Evolutionary conservation across 75 land plant genomes (phyloP).

Genomic region (Gnetum montanum): DNA sequence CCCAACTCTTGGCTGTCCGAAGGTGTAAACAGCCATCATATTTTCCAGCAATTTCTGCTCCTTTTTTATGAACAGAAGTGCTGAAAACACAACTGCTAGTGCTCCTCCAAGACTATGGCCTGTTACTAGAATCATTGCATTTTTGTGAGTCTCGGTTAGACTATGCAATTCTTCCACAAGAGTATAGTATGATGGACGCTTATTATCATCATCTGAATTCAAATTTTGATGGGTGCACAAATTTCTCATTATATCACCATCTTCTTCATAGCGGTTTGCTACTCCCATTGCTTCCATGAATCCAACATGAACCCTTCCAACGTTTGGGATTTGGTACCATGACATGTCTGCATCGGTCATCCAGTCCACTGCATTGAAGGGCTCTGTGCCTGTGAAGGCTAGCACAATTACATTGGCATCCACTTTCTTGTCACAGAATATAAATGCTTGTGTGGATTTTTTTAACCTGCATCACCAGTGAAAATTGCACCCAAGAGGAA

Average conservation of each 20-base stretch:
- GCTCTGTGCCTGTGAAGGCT: constrained; percentile 72
- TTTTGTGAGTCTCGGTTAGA: constrained; percentile 17
- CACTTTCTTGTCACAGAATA: constrained; percentile 33
- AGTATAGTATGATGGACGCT: constrained; percentile 28
- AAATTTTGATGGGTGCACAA: constrained; percentile 2
- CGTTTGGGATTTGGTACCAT: constrained; percentile 24
- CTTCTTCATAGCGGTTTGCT: constrained; percentile 4
- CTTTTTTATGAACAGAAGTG: constrained; percentile 26
- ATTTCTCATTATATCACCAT: not conserved
- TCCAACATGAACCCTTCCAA: constrained; percentile 42
- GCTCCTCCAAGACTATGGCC: constrained; percentile 80
- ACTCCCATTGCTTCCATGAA: constrained; percentile 60
- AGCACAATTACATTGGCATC: constrained; percentile 45
- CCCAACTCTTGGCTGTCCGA: constrained; percentile 70
- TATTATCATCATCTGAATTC: not conserved
- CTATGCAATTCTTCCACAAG: constrained; percentile 18
- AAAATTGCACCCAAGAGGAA: constrained; percentile 17
- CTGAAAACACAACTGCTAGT: constrained; percentile 44
- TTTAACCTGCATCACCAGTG: constrained; percentile 7
- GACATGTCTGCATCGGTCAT: constrained; percentile 67
- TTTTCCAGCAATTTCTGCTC: constrained; percentile 23
- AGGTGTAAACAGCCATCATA: constrained; percentile 47
- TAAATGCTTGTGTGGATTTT: constrained; percentile 54
- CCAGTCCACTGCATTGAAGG: constrained; percentile 70
- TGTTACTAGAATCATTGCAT: constrained; percentile 37